Evolutionary conservation across 257 asterid species (phyloP), one percentile per base, ranked within the genome.

Genomic region (Solanum clarkiae): DNA sequence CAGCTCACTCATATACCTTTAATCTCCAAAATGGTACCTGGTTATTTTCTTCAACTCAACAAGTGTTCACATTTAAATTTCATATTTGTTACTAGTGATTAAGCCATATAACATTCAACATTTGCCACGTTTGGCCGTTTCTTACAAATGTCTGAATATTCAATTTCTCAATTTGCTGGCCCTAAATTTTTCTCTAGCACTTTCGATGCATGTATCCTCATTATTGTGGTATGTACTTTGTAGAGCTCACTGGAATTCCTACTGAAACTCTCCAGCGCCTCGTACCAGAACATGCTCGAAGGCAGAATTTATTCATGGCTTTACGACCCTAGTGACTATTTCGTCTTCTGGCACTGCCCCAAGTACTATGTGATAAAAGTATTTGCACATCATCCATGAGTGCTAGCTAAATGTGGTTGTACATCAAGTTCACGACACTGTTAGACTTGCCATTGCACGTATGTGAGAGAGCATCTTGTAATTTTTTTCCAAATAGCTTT

Each of bases 281-380:
- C 84, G 90, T 95, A 85, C 99, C 99, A 14, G 99, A 94, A 91
- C 98, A 95, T 86, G 99, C 99, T 44, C 93, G 97, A 90, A 92
- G 94, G 93, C 98, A 95, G 92, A 95, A 93, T 91, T 89, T 93
- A 90, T 95, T 95, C 92, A 94, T 95, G 99, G 99, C 99, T 70
- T 93, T 95, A 87, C 94, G 95, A 87, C 88, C 98, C 22, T 94
- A 91, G 87, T 81, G 74, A 20, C 86, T 47, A 65, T 47, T 72
- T 56, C 55, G 65, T 55, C 60, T 72, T 62, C 83, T 86, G 75
- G 36, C 56, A 60, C 84, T 70, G 85, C 72, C 74, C 75, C 13
- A 66, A 84, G 84, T 85, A 80, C 85, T 82, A 62, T 59, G 22
- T 84, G 87, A 84, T 65, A 81, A 32, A 88, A 51, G 65, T 79